Base-by-base conservation (phyloP, 306 rosid species). In the Abrus precatorius region DNA sequence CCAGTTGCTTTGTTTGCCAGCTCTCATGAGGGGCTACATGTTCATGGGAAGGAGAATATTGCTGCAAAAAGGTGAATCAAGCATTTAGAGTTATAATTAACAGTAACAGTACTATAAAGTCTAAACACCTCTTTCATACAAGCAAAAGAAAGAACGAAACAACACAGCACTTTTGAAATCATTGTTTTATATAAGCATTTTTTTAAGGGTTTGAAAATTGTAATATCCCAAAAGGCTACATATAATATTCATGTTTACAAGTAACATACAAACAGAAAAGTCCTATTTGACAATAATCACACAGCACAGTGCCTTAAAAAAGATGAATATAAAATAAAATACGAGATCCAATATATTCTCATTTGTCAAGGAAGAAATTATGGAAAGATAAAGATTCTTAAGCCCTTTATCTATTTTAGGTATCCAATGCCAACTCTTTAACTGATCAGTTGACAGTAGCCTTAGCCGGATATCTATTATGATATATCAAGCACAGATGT, bases 11-110 rank as follows among this genome's bases (percentile, higher is more conserved):
- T 88, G 62, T 84, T 87, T 89, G 69, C 98, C 98, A 94, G 94
- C 96, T 90, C 76, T 90, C 97, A 76, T 76, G 92, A 64, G 97
- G 80, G 55, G 98, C 94, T 20, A 90, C 88, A 52, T 88, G 87
- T 53, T 88, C 85, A 76, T 89, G 81, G 71, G 86, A 88, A 77
- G 98, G 94, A 83, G 83, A 80, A 74, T 92, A 91, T 56, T 88
- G 80, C 98, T 94, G 94, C 83, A 84, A 76, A 84, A 85, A 78
- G 20, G 61, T 7, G 74, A 30, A 56, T 45, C 47, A 50, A 80
- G 64, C 69, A 71, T 63, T 78, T 45, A 80, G 79, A 50, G 63
- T 41, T 61, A 38, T 7, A 40, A 70, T 28, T 56, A 32, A 77
- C 77, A 83, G 44, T 33, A 49, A 49, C 38, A 57, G 9, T 49